Evolutionary conservation across 768 basidiomycete species (phyloP), one percentile per base, ranked within the genome.

Genomic region (Amanita rubescens): DNA sequence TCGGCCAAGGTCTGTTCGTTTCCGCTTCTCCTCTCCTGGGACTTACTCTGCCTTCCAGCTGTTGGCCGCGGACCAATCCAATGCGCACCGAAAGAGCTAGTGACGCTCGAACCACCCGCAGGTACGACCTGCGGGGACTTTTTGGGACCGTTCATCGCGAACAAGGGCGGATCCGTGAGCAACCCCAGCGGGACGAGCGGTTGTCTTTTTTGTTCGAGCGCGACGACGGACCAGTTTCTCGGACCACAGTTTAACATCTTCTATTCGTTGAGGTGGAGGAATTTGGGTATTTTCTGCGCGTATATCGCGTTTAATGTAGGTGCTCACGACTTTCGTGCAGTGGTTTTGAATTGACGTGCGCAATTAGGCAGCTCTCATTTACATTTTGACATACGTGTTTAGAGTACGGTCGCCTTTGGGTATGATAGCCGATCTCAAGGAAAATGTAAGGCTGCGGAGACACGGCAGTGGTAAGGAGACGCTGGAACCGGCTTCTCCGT

Each of bases 21-120:
- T 0, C 49, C 48, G 55, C 12, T 20, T 72, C 73, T 61, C 47
- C 65, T 1, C 20, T 50, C 0, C 50, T 19, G 34, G 74, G 74
- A 30, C 8, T 30, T 30, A 30, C 27, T 30, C 27, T 30, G 27
- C 27, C 27, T 8, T 4, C n/a, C 55, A 82, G 83, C 77, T 9
- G 61, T 86, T 11, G 82, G 81, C 0, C 70, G 66, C 6, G 67
- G 73, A 45, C 55, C 65, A 1, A 71, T 87, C 45, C 69, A 65
- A 14, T 94, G 92, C 63, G 65, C 83, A 0, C n/a, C 66, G 0
- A 65, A 72, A 47, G 92, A 94, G 63, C 71, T 80, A n/a, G 77
- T 82, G 2, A 71, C 70, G 1, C 62, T 94, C 56, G 61, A 78
- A 5, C 81, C 86, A 1, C 82, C 85, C 3, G 60, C 69, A 0